These are phyloP conservation scores for Patellifolia procumbens DNA, from an alignment of 179 eudicot genomes.

Conservation along the genomic window DNA sequence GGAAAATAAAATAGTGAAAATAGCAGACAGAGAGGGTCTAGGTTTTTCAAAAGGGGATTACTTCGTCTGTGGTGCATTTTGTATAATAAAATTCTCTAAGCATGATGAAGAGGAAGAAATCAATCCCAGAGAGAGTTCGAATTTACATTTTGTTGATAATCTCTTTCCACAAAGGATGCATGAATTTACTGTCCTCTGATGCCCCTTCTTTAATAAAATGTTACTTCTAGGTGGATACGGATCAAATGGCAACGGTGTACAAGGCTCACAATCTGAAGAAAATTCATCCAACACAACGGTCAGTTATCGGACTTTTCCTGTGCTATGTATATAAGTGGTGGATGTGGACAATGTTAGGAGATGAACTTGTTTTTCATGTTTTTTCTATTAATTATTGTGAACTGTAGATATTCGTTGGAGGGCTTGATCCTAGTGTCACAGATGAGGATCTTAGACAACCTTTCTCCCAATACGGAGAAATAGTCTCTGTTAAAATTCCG, in stretches of 20 bases:
- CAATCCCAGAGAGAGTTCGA: neutral
- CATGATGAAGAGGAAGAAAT: neutral
- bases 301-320: constrained; percentile 29
- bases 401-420: constrained; percentile 92
- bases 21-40: no score
- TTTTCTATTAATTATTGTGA: neutral
- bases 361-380: neutral
- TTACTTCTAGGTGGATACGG: constrained; percentile 59
- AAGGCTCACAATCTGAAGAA: constrained; percentile 77
- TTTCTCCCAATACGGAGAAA: constrained; percentile 84
- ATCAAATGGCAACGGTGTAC: constrained; percentile 62
- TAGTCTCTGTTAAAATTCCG: constrained; percentile 88
- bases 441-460: constrained; percentile 92
- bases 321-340: neutral
- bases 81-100: neutral
- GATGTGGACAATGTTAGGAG: neutral
- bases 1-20: no score
- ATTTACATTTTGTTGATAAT: neutral
- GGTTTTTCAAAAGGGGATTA: no score
- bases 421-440: constrained; percentile 78
- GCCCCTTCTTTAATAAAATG: neutral
- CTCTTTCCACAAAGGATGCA: neutral
- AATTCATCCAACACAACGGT: constrained; percentile 94
- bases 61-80: neutral
- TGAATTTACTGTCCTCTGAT: neutral